These are phyloP conservation scores for Tanacetum coccineum DNA, from an alignment of 129 eudicot genomes.

Conservation along the genomic window DNA sequence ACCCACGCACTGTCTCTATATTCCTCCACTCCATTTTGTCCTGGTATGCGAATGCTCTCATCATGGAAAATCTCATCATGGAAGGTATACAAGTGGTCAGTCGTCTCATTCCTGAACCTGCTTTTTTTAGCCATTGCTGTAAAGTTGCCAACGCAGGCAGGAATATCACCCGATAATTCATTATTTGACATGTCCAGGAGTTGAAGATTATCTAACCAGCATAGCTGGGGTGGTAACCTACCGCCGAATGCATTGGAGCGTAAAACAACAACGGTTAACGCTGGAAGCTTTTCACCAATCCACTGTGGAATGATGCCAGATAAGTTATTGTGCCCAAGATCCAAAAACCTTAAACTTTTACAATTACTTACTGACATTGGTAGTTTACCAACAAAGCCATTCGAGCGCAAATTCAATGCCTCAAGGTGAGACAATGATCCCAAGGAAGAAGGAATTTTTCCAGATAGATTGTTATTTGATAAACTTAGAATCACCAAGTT, in stretches of 20 bases:
- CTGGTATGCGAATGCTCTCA: too few species aligned
- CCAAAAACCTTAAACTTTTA: conserved; percentile 17
- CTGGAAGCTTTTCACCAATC: conserved; percentile 24
- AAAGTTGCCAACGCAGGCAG: conserved; percentile 19
- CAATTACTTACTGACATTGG: conserved; percentile 24
- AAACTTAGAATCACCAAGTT: conserved; percentile 14
- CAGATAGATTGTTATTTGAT: conserved; percentile 23
- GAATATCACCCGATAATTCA: conserved; percentile 30
- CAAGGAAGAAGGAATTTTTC: conserved; percentile 27
- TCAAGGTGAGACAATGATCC: conserved; percentile 5
- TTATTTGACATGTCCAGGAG: too few species aligned
- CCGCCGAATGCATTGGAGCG: conserved; percentile 21
- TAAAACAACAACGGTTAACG: conserved; percentile 21
- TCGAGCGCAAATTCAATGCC: conserved; percentile 16
- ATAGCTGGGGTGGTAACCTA: too few species aligned
- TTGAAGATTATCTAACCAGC: too few species aligned
- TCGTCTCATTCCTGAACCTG: too few species aligned
- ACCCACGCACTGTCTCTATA: conserved; percentile 22
- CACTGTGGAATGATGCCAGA: conserved; percentile 28
- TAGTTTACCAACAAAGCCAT: conserved; percentile 27
- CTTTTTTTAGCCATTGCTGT: conserved; percentile 14
- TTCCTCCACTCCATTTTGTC: too few species aligned
- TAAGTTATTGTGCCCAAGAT: conserved; percentile 24
- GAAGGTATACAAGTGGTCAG: too few species aligned
- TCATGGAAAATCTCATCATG: too few species aligned